Percentiles rank a stretch among this genome's conserved stretches.
Evolutionary conservation across 2,329 filamentous ascomycete species (phyloP).

Genomic region (Chaetomium olivaceum): DNA sequence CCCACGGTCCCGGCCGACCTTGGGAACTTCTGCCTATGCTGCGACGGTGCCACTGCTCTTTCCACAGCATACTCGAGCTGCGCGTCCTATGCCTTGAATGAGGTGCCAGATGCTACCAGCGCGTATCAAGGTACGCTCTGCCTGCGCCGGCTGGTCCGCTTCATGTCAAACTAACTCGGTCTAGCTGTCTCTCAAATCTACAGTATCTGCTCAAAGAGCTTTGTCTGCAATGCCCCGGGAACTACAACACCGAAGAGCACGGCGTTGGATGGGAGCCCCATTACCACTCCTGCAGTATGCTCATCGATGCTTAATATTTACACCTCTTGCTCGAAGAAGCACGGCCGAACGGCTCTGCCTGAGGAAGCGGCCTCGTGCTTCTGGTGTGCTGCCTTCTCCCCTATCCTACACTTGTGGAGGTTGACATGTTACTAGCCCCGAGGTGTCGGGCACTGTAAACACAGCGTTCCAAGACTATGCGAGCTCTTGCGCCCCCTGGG

Average conservation of each 20-base stretch:
- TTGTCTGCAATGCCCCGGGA: neutral
- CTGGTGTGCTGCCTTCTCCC: constrained; percentile 27
- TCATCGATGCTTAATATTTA: constrained; percentile 28
- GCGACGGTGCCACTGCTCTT: constrained; percentile 22
- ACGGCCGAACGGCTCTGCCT: constrained; percentile 16
- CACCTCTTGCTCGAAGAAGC: constrained; percentile 27
- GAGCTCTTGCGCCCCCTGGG: constrained; percentile 28
- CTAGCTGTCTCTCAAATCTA: neutral
- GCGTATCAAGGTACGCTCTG: constrained; percentile 6
- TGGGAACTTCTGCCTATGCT: constrained; percentile 33
- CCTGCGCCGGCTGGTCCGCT: too few species aligned
- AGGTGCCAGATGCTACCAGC: constrained; percentile 13
- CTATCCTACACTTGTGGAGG: neutral
- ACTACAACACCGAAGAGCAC: neutral
- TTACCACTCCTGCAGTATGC: constrained; percentile 30
- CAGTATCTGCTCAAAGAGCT: neutral
- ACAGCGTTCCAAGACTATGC: constrained; percentile 34
- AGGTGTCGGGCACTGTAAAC: constrained; percentile 25
- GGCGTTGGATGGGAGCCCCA: neutral
- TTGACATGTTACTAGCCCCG: constrained; percentile 25
- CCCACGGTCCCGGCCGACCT: constrained; percentile 13
- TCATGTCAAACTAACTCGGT: neutral
- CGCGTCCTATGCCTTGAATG: constrained; percentile 29
- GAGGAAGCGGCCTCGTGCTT: constrained; percentile 31
- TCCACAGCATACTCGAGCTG: constrained; percentile 31